These are phyloP conservation scores for Globisporangium ultimum DNA, from an alignment of 352 stramenopile species.

Conservation along the genomic window DNA sequence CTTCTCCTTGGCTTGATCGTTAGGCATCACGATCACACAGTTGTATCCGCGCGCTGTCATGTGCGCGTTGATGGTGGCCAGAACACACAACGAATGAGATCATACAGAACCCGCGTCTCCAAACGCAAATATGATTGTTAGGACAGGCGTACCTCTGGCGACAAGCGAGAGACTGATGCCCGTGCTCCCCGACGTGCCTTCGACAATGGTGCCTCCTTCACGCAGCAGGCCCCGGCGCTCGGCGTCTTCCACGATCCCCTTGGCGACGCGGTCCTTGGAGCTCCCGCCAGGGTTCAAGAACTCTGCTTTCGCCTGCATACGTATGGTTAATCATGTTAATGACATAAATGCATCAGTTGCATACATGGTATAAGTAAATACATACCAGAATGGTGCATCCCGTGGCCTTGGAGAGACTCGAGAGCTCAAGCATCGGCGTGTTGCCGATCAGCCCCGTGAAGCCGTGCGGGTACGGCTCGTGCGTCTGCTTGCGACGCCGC, in stretches of 20 bases:
- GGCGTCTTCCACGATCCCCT: slow-evolving; percentile 93
- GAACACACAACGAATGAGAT: neutral
- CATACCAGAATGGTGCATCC: slow-evolving; percentile 86
- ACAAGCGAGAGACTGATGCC: slow-evolving; percentile 96
- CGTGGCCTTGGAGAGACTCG: slow-evolving; percentile 87
- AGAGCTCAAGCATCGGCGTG: slow-evolving; percentile 91
- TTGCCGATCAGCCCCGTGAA: slow-evolving; percentile 92
- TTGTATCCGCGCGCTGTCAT: slow-evolving; percentile 88
- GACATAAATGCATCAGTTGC: slow-evolving; percentile 1
- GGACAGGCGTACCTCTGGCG: slow-evolving; percentile 70
- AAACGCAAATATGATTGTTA: too few species aligned
- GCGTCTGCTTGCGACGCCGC: slow-evolving; percentile 15
- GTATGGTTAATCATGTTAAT: neutral
- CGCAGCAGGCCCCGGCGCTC: slow-evolving; percentile 87
- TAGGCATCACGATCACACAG: slow-evolving; percentile 96
- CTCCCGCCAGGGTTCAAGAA: slow-evolving; percentile 97
- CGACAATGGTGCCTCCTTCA: slow-evolving; percentile 92
- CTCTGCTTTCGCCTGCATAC: slow-evolving; percentile 90
- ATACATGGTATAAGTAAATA: neutral
- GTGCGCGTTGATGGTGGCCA: slow-evolving; percentile 5
- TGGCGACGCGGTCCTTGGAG: slow-evolving; percentile 96
- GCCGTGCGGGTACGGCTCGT: slow-evolving; percentile 26
- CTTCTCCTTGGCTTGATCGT: slow-evolving; percentile 96
- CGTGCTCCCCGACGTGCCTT: slow-evolving; percentile 97
- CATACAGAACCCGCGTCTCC: neutral